Conservation (phyloP, 371 early-diverging fungal genomes). For the Rhizopus arrhizus region DNA sequence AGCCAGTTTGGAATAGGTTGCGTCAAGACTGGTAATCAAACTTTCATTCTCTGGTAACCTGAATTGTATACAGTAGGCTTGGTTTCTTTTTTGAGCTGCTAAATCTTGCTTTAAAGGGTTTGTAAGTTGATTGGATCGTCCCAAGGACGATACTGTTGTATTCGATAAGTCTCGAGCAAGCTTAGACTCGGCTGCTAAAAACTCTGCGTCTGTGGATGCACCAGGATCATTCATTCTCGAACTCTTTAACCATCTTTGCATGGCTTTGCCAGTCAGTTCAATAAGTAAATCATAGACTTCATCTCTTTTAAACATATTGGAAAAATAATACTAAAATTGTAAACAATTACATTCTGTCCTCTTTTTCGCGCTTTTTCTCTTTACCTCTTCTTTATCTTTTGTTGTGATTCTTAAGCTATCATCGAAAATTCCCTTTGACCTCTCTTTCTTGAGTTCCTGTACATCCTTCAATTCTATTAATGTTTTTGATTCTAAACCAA, state of each 20-base stretch:
- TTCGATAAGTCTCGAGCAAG: conserved; percentile 1
- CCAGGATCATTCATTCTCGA: conserved; percentile 71
- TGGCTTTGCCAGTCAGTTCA: conserved; percentile 82
- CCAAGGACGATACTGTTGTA: not conserved
- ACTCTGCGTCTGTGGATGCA: conserved; percentile 36
- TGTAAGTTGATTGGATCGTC: conserved; percentile 27
- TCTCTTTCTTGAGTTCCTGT: conserved; percentile 82
- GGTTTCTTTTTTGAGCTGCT: conserved; percentile 75
- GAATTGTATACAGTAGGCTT: conserved; percentile 70
- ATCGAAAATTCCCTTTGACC: conserved; percentile 85
- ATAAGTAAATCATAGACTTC: conserved; percentile 87
- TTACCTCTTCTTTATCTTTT: conserved; percentile 77
- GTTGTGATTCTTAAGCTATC: conserved; percentile 85
- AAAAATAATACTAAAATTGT: conserved; percentile 69
- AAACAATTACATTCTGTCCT: not conserved
- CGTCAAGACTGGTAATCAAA: conserved; percentile 61
- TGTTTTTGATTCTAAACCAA: conserved; percentile 90
- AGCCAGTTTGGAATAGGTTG: conserved; percentile 47
- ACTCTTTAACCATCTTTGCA: conserved; percentile 83
- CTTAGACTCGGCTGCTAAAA: conserved; percentile 9
- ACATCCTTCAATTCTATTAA: conserved; percentile 89
- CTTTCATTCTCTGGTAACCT: conserved; percentile 68
- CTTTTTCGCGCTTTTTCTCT: not conserved
- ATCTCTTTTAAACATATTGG: conserved; percentile 94
- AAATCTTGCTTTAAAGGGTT: conserved; percentile 64